phyloP scores from a whole-genome alignment of 805 yeast genomes.

The Wickerhamiella dianesei region DNA sequence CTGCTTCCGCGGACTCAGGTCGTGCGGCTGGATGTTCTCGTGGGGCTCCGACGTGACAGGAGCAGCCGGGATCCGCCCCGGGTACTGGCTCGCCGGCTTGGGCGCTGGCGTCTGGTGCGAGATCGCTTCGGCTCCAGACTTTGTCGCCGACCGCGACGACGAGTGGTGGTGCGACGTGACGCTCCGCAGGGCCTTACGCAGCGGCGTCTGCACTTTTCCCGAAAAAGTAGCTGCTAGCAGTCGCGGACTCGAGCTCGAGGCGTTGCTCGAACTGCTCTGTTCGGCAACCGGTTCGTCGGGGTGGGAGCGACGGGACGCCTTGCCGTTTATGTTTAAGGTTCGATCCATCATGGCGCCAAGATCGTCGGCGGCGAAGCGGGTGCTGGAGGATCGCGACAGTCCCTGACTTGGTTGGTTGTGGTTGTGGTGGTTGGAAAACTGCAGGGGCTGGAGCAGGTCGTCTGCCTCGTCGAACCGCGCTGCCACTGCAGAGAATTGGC shows the following conservation, averaged over 20 bases:
- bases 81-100: background rate
- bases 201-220: conserved; percentile 1
- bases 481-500: background rate
- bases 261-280: conserved; percentile 1
- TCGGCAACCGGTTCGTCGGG: background rate
- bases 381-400: background rate
- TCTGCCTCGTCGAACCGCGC: too few relatives aligned
- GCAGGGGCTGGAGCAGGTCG: background rate
- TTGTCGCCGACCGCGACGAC: background rate
- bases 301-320: background rate
- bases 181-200: conserved; percentile 1
- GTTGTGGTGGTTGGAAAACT: too few relatives aligned
- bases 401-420: too few relatives aligned
- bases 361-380: conserved; percentile 9
- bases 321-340: conserved; percentile 8
- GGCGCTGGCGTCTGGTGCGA: background rate
- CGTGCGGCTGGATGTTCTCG: background rate
- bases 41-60: background rate
- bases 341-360: conserved; percentile 17
- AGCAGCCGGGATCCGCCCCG: background rate
- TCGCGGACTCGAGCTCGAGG: conserved; percentile 11
- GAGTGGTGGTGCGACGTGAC: too few relatives aligned
- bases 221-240: background rate
- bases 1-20: background rate
- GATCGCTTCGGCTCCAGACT: background rate